Conservation (phyloP, 257 asterid species). For the Avicennia marina region DNA sequence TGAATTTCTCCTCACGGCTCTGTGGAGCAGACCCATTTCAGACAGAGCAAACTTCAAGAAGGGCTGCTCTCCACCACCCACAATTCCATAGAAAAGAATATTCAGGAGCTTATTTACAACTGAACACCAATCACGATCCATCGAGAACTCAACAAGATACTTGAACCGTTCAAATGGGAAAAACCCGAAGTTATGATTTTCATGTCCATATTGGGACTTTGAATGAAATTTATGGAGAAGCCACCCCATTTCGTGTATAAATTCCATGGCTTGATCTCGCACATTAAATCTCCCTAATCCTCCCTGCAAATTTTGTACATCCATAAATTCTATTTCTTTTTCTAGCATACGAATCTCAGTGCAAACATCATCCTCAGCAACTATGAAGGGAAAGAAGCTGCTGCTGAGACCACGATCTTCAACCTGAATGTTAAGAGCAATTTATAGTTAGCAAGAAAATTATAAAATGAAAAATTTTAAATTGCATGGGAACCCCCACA, state of each 20-base stretch:
- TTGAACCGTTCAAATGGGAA: constrained; percentile 59
- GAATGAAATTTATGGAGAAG: constrained; percentile 53
- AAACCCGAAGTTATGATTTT: constrained; percentile 27
- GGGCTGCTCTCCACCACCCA: constrained; percentile 39
- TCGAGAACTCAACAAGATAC: constrained; percentile 55
- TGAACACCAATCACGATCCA: constrained; percentile 69
- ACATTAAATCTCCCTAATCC: constrained; percentile 29
- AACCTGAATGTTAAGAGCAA: constrained; percentile 32
- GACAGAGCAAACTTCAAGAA: constrained; percentile 43
- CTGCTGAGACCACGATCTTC: constrained; percentile 67
- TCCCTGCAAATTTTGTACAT: constrained; percentile 25
- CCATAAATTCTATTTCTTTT: constrained; percentile 48
- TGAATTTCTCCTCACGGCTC: constrained; percentile 73
- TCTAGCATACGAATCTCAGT: constrained; percentile 67
- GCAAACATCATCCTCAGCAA: constrained; percentile 68
- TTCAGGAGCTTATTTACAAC: constrained; percentile 61
- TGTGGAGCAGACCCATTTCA: constrained; percentile 67
- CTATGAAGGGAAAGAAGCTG: constrained; percentile 65
- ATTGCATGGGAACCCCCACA: too few species aligned
- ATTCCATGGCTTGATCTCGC: constrained; percentile 49
- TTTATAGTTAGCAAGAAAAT: constrained; percentile 6
- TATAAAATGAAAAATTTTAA: neutral
- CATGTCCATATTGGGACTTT: constrained; percentile 34
- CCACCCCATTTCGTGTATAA: constrained; percentile 80
- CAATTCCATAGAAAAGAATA: constrained; percentile 50